A percentile compares a stretch with the other conserved stretches of the same genome.
phyloP scores from a whole-genome alignment of 805 yeast species.

The Pichia rugopelliculosa region DNA sequence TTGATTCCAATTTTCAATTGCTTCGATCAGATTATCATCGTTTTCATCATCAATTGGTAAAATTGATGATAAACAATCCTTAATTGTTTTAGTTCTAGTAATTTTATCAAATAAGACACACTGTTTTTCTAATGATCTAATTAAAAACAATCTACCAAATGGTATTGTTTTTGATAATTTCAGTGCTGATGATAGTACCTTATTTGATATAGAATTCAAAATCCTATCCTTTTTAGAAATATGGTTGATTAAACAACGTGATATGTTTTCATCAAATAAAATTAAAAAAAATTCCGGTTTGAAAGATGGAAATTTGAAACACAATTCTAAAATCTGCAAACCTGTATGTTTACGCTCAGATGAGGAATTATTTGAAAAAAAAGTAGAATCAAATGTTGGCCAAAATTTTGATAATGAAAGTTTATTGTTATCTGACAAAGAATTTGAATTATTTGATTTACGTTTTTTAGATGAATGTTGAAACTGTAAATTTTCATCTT shows the following conservation, averaged over 20 bases:
- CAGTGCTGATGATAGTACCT: constrained; percentile 38
- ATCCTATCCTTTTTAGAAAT: constrained; percentile 56
- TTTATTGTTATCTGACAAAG: constrained; percentile 8
- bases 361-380: constrained; percentile 70
- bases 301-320: constrained; percentile 22
- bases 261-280: constrained; percentile 55
- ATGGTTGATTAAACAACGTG: constrained; percentile 73
- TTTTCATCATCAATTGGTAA: neutral
- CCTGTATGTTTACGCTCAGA: constrained; percentile 86
- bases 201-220: constrained; percentile 59
- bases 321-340: constrained; percentile 56
- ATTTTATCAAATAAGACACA: constrained; percentile 66
- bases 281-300: constrained; percentile 15
- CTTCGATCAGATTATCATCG: neutral
- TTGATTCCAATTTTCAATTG: neutral
- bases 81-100: constrained; percentile 65
- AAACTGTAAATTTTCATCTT: constrained; percentile 11
- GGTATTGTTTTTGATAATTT: constrained; percentile 32
- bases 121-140: constrained; percentile 37
- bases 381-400: constrained; percentile 73
- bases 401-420: constrained; percentile 60
- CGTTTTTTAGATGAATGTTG: constrained; percentile 30
- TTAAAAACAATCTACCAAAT: constrained; percentile 23
- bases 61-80: constrained; percentile 30
- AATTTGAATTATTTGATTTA: constrained; percentile 17